Conservation (phyloP, 139 green algal genomes). For the Axilococcus clingmanii region DNA sequence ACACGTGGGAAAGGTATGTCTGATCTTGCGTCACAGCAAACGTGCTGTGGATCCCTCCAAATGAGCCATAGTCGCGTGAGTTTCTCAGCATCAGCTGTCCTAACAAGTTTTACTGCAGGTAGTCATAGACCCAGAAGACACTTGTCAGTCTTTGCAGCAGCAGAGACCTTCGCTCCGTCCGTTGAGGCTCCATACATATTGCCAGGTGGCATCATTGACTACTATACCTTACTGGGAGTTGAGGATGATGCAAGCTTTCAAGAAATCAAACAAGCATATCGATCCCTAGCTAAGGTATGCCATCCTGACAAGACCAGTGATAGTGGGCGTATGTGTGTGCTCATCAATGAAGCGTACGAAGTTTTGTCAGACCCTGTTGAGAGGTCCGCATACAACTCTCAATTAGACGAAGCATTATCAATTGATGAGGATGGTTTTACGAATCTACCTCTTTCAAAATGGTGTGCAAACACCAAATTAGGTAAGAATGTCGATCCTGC, state of each 20-base stretch:
- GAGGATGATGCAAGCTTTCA: constrained; percentile 14
- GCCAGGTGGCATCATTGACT: constrained; percentile 45
- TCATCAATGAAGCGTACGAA: constrained; percentile 69
- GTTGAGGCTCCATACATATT: no score
- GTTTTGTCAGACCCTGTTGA: constrained; percentile 35
- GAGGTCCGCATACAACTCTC: constrained; percentile 45
- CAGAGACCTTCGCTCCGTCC: no score
- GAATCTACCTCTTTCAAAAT: constrained; percentile 63
- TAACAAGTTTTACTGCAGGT: no score
- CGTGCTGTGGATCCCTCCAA: no score
- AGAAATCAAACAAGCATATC: constrained; percentile 74
- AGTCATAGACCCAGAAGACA: no score
- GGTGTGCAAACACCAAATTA: constrained; percentile 49
- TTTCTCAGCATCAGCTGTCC: no score
- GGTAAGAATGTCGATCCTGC: constrained; percentile 51
- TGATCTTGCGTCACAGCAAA: no score
- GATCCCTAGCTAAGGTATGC: constrained; percentile 52
- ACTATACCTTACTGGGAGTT: constrained; percentile 57
- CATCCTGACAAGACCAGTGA: constrained; percentile 49
- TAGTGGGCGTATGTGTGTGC: constrained; percentile 68
- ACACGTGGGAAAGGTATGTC: no score
- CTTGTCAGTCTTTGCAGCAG: no score
- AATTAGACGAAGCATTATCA: constrained; percentile 23
- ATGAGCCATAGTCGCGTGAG: no score
- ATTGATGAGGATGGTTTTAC: constrained; percentile 65